Evolutionary conservation across 163 green algal species (phyloP), one percentile per base, ranked within the genome.

Genomic region (Prototheca wickerhamii): DNA sequence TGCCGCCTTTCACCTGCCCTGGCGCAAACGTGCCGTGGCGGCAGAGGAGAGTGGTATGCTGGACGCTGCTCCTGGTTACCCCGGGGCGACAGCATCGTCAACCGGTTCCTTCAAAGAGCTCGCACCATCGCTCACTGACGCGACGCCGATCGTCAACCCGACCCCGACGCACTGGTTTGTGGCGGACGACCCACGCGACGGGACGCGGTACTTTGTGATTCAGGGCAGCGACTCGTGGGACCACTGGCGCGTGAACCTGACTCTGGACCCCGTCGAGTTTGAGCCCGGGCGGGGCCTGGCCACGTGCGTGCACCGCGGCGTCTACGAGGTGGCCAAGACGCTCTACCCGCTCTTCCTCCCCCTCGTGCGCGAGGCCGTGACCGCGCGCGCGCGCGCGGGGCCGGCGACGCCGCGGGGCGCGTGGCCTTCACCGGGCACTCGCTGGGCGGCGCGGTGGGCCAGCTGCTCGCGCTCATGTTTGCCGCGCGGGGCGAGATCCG

Each of bases 201-300:
- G 75, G 42, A 87, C 78, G 17, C 84, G 90, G 51, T 91, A 89
- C 82, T 85, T 98, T 63, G 82, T 90, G 25, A 89, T 97, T 63
- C 83, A 96, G 84, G 92, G 93, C 30, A 91, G 78, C 18, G 88
- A 93, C 63, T 91, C 71, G 35, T 55, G 96, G n/a, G 84, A 95
- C 60, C 87, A 89, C 68, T 98, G 92, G 94, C 76, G 86, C 58
- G 89, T 96, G 56, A 99, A 99, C 78, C 68, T 98, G 18, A 89
- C 85, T 25, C 97, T 98, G 60, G 90, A 98, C 69, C 92, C 94
- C 1, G 82, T 94, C n/a, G 21, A 77, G 2, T 99, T 98, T 79
- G 94, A 98, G 80, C 76, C 87, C 56, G 55, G 70, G n/a, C n/a
- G n/a, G 17, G 56, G 37, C 0, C 68, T 87, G 23, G 75, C 73